Evolutionary conservation across 345 rosid genomes (phyloP), one percentile per base, ranked within the genome.

Genomic region (Combretum micranthum): DNA sequence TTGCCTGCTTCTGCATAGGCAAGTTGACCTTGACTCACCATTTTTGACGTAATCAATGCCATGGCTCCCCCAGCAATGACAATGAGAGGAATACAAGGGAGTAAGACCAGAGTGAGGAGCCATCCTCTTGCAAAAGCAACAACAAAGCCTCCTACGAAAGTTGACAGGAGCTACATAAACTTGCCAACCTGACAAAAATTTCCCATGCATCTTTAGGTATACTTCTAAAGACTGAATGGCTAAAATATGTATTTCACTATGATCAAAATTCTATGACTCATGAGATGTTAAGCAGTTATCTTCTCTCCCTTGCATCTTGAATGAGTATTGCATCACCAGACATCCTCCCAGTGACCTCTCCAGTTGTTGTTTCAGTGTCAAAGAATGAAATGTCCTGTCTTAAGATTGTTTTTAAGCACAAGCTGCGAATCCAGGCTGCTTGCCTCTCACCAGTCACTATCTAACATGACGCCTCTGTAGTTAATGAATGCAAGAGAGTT

Each of bases 281-380:
- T 3, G 10, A 46, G 47, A 17, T n/a, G 20, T n/a, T 47, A 26
- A 17, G 22, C 7, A 19, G 13, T 4, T 22, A 84, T 94, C 91
- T 91, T 91, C 61, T 87, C 98, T 18, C 97, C 96, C 84, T 80
- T 25, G 97, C 97, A 0, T 91, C 94, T 72, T 91, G 94, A 68
- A 91, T 83, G 62, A 87, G 81, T 57, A 91, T 75, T 5, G 98
- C 87, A 60, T 91, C 98, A 12, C 96, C 96, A 0, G 96, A 87
- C 96, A 91, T 87, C 62, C 98, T 82, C 52, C 91, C 94, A 45
- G 87, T 76, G 50, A 91, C 82, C 65, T 91, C 98, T 50, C 98
- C 98, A 0, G 98, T 85, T n/a, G 76, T 76, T 15, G 96, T 85
- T 53, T 91, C 91, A 1, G 88, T 83, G 66, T 91, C 98, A 22